Evolutionary conservation across 176 grass and related monocot species (phyloP), one percentile per base, ranked within the genome.

Genomic region (Cymbopogon citratus): DNA sequence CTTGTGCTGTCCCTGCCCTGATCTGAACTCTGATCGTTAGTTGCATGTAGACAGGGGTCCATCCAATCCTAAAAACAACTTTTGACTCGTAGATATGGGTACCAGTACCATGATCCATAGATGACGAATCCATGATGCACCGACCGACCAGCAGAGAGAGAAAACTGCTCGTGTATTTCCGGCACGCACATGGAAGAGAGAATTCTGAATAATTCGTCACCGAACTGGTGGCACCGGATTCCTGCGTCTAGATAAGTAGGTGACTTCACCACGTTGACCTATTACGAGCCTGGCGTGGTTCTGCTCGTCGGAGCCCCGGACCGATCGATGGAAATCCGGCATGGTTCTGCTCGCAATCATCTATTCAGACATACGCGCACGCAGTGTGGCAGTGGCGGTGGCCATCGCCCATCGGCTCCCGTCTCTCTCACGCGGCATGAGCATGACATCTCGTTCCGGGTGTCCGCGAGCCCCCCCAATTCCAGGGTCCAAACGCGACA

Each of bases 301-400:
- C 3, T 68, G 29, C 77, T 80, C 63, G 77, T n/a, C n/a, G n/a
- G n/a, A n/a, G n/a, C n/a, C n/a, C n/a, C 35, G 33, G 33, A 34
- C 33, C 33, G 33, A 34, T 34, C 6, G 63, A 35, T 19, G 18
- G 40, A 34, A 48, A 15, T 79, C 61, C 77, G 62, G 28, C 62
- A 68, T 80, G 63, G 77, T 79, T 79, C 3, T 68, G 29, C 77
- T 80, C 63, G 77, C 77, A 67, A 68, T 80, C 77, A 80, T 49
- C 62, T 8, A 40, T 35, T 35, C 9, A 77, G 13, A 18, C 35
- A 19, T 21, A 52, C 51, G 18, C 49, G 6, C 16, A 1, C 48
- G 36, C 36, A 38, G 36, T 38, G 36, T 7, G 36, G 34, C 34
- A 4, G 34, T 35, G 34, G 34, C 34, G 34, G 34, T 38, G 72